Evolutionary conservation across 352 stramenopile genomes (phyloP).

Genomic region (Lagenidium giganteum): DNA sequence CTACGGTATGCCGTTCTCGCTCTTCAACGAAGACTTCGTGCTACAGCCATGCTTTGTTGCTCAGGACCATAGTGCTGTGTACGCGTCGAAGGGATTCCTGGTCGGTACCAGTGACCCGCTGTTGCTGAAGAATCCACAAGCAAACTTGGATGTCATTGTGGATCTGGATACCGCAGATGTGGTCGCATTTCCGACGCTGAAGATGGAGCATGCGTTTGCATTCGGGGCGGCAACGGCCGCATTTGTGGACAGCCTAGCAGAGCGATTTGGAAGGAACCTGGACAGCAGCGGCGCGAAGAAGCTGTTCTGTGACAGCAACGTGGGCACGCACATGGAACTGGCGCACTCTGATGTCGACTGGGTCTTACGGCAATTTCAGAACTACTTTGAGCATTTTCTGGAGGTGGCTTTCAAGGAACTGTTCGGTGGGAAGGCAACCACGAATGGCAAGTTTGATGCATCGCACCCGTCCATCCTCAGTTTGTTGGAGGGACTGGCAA

Average conservation of each 20-base stretch:
- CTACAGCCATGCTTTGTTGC: conserved; percentile 32
- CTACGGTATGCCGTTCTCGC: conserved; percentile 21
- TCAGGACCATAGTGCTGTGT: conserved; percentile 10
- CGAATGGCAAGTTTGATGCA: conserved; percentile 13
- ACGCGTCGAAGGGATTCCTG: conserved; percentile 24
- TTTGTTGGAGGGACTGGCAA: conserved; percentile 32
- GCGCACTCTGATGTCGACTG: conserved; percentile 33
- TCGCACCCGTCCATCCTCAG: conserved; percentile 29
- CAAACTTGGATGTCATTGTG: conserved; percentile 34
- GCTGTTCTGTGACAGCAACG: conserved; percentile 10
- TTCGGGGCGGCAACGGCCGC: conserved; percentile 25
- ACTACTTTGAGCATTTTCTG: conserved; percentile 40
- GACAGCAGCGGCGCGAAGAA: conserved; percentile 15
- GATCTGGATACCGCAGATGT: conserved; percentile 39
- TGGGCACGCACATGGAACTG: conserved; percentile 16
- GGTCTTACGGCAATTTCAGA: conserved; percentile 34
- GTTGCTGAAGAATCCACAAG: conserved; percentile 26
- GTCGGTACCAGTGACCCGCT: conserved; percentile 35
- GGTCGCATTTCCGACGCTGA: conserved; percentile 29
- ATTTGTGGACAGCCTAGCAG: conserved; percentile 11
- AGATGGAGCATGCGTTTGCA: conserved; percentile 29
- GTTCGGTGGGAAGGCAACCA: conserved; percentile 6
- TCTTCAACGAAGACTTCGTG: conserved; percentile 20
- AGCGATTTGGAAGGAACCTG: conserved; percentile 9
- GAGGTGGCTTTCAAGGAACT: conserved; percentile 17